These are phyloP conservation scores for Cadophora luteo-olivacea DNA, from an alignment of 2,329 filamentous ascomycete genomes.

Conservation along the genomic window DNA sequence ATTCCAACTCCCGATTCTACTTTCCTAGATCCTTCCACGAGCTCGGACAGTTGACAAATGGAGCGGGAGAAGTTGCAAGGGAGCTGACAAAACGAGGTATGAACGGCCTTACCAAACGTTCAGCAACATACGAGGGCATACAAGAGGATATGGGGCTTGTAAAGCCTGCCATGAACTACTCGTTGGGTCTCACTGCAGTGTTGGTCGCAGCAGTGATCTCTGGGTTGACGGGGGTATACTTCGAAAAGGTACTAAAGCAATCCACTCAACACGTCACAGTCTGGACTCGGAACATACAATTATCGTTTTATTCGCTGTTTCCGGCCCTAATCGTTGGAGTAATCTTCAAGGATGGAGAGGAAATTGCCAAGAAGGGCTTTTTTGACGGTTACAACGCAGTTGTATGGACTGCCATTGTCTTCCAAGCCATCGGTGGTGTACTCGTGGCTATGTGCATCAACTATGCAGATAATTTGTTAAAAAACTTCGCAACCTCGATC, in stretches of 20 bases:
- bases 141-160: constrained; percentile 63
- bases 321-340: constrained; percentile 88
- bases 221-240: constrained; percentile 84
- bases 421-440: constrained; percentile 85
- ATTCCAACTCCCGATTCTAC: constrained; percentile 62
- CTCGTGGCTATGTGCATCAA: constrained; percentile 83
- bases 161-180: constrained; percentile 71
- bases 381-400: constrained; percentile 94
- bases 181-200: constrained; percentile 80
- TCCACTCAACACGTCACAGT: constrained; percentile 77
- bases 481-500: constrained; percentile 92
- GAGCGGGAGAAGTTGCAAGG: constrained; percentile 55
- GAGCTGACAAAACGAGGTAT: constrained; percentile 58
- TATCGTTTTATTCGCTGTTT: constrained; percentile 93
- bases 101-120: constrained; percentile 62
- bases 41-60: constrained; percentile 67
- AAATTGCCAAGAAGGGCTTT: constrained; percentile 84
- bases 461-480: constrained; percentile 87
- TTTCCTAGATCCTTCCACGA: constrained; percentile 83
- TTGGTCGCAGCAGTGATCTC: constrained; percentile 80
- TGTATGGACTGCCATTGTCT: constrained; percentile 83
- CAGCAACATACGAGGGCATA: constrained; percentile 91
- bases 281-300: constrained; percentile 94
- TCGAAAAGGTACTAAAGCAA: constrained; percentile 91
- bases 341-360: constrained; percentile 83